Percentiles rank a stretch among this genome's conserved stretches.
These are phyloP conservation scores for Leptographium radiaticola DNA, from an alignment of 2,329 filamentous ascomycete genomes.

Conservation along the genomic window DNA sequence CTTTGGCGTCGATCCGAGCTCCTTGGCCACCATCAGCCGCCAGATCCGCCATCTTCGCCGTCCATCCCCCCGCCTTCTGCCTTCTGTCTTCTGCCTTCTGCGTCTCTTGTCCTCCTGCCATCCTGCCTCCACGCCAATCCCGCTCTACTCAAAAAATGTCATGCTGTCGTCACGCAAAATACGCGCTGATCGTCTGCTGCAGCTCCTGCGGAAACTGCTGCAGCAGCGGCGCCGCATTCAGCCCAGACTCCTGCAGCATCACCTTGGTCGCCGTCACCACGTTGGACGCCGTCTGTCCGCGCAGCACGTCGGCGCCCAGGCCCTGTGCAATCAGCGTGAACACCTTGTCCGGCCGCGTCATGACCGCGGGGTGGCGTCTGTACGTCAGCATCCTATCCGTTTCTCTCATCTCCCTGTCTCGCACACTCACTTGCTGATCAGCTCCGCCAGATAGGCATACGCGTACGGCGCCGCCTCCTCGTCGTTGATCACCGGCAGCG, in stretches of 20 bases:
- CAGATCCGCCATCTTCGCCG: not conserved
- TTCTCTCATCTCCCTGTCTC: not conserved
- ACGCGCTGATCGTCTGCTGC: constrained; percentile 65
- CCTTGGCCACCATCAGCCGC: not conserved
- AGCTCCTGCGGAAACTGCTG: constrained; percentile 65
- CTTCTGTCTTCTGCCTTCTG: no score
- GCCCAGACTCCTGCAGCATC: constrained; percentile 57
- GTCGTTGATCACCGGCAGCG: constrained; percentile 83
- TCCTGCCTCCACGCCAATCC: not conserved
- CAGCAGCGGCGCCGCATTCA: constrained; percentile 66
- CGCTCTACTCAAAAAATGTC: not conserved
- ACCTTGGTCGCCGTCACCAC: constrained; percentile 68
- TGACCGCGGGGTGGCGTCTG: constrained; percentile 76
- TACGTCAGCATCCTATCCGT: not conserved
- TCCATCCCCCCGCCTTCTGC: no score
- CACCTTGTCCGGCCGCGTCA: constrained; percentile 63
- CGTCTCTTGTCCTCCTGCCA: no score
- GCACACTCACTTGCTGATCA: constrained; percentile 84
- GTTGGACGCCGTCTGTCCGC: constrained; percentile 66
- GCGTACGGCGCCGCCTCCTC: constrained; percentile 96
- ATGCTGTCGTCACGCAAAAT: constrained; percentile 40
- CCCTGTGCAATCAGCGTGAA: constrained; percentile 81
- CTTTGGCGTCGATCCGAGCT: not conserved
- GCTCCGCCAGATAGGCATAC: constrained; percentile 78
- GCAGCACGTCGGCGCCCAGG: constrained; percentile 79